Evolutionary conservation across 306 rosid genomes (phyloP), one percentile per base, ranked within the genome.

Genomic region (Lablab purpureus): DNA sequence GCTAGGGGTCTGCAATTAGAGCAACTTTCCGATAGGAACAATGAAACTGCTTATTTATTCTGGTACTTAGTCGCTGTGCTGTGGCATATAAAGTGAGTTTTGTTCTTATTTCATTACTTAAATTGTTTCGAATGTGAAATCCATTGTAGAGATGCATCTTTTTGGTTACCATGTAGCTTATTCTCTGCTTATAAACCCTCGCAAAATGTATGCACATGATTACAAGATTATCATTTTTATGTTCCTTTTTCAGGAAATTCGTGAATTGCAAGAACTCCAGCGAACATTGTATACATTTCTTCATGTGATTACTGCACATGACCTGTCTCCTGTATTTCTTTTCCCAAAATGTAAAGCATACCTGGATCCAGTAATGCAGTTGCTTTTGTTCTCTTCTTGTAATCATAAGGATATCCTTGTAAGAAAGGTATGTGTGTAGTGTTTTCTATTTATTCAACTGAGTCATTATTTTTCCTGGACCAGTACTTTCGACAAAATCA

Each of bases 201-300:
- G 15, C 27, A 66, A 27, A n/a, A 28, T 52, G 36, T 37, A 28
- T 67, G 46, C 49, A 50, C 60, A 62, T 62, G 79, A 62, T 64
- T 37, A 12, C 21, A 76, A 67, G 46, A 77, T 81, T 83, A 28
- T 18, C 4, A 10, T 2, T 59, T 6, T 34, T 34, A 6, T 34
- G 40, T 27, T 60, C 15, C 7, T 19, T 54, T 51, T 62, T 60
- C 60, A 95, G 99, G 99, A 95, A 90, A 85, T 92, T 79, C 96
- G 98, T 41, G 99, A 95, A 78, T 83, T 95, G 85, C 98, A 91
- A 87, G 99, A 95, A 85, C 98, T 95, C 84, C 99, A 92, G 74
- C 90, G 87, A 65, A 89, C 87, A 63, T 85, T 95, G 56, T 90
- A 86, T 84, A 90, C 98, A 32, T 95, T 95, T 91, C 98, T 95